Base-by-base conservation (phyloP, 1,139 yeast genomes). In the Scheffersomyces titani region DNA sequence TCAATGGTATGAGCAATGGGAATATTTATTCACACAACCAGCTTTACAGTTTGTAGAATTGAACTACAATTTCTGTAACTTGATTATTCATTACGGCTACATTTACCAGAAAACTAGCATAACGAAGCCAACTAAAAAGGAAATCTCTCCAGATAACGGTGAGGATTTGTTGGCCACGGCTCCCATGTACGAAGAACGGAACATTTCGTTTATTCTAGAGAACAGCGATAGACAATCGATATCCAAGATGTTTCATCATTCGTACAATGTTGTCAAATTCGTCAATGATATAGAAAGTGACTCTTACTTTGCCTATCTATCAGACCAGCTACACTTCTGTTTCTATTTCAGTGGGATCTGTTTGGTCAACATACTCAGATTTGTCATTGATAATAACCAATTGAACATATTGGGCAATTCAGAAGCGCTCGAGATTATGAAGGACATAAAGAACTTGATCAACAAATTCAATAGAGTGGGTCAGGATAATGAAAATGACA, bases 41-140 rank as follows among this genome's bases (percentile, higher is more conserved):
- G 85, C 88, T 1, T 78, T 88, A 50, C 96, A 90, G 66, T 89
- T 90, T 72, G 89, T 89, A 7, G 94, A 89, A 64, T 83, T 88
- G 56, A 88, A 89, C 54, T 88, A 86, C 67, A 86, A 89, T 69
- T 89, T 87, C 63, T 84, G 89, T 54, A 79, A 83, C 57, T 74
- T 89, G 55, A 71, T 86, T 58, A 81, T 88, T 1, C 70, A 74
- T 45, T 76, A 77, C 60, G 67, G 71, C 44, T 76, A 70, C 60
- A 69, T 66, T 52, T 76, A 69, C 56, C 70, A 72, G 53, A 71
- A 65, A 58, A 56, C 59, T 5, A 48, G 52, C 44, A 44, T 51
- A 19, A 52, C 52, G 21, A 51, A 18, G 30, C 50, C 46, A 44
- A 44, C 6, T 48, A 46, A n/a, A 16, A 46, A 46, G 22, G 49